Percentiles rank a stretch among this genome's conserved stretches.
Conservation (phyloP, 2,329 filamentous ascomycete species). For the Fusarium piperis region DNA sequence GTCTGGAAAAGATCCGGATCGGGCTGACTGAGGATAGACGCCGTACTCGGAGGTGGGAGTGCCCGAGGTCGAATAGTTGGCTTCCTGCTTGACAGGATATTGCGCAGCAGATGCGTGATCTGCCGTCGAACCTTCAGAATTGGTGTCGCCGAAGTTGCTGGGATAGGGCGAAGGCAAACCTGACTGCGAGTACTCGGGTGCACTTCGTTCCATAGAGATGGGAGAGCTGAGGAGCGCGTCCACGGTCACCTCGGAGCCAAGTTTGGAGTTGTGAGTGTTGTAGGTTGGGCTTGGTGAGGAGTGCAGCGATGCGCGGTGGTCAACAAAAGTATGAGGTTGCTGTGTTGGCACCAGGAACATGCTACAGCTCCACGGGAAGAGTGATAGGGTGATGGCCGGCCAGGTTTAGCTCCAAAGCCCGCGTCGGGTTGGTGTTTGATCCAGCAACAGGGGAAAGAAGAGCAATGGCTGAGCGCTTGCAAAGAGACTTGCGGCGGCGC, state of each 20-base stretch:
- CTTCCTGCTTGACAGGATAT: constrained; percentile 85
- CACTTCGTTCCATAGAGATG: constrained; percentile 67
- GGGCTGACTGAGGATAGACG: constrained; percentile 77
- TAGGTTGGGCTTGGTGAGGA: constrained; percentile 13
- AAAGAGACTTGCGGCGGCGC: constrained; percentile 46
- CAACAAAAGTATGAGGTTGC: constrained; percentile 46
- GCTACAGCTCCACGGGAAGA: constrained; percentile 46
- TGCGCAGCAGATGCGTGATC: constrained; percentile 94
- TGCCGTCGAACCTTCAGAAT: constrained; percentile 88
- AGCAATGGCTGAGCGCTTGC: constrained; percentile 44
- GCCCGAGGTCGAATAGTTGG: constrained; percentile 79
- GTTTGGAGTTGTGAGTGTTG: constrained; percentile 22
- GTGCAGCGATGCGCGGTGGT: constrained; percentile 37
- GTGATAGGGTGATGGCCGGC: constrained; percentile 43
- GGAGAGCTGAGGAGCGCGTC: constrained; percentile 38
- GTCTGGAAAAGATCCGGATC: constrained; percentile 86
- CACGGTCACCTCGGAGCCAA: constrained; percentile 42
- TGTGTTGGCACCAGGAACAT: constrained; percentile 49
- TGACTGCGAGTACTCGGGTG: constrained; percentile 85
- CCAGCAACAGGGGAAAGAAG: constrained; percentile 42
- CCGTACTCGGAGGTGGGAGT: constrained; percentile 92
- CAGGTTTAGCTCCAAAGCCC: constrained; percentile 47
- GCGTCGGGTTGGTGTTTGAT: constrained; percentile 46
- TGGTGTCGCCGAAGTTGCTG: constrained; percentile 71
- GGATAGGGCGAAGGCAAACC: constrained; percentile 82